These are phyloP conservation scores for Helotiales sp. DNA, from an alignment of 2,329 filamentous ascomycete genomes.

Conservation along the genomic window DNA sequence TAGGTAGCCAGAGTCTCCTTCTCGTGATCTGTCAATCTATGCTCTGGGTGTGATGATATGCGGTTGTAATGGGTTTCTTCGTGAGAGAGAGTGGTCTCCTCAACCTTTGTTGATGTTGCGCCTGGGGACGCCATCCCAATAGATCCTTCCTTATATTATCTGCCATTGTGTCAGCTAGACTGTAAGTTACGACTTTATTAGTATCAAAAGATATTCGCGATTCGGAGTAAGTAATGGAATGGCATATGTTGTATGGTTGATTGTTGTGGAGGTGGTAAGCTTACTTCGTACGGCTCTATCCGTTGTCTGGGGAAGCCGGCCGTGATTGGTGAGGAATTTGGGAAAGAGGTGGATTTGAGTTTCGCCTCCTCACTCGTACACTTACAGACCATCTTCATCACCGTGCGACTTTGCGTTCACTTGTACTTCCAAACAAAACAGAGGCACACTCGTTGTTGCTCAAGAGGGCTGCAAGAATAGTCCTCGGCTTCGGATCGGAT, in stretches of 20 bases:
- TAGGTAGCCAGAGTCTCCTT: conserved; percentile 24
- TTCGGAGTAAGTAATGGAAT: neutral
- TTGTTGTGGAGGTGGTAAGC: neutral
- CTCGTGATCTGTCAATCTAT: conserved; percentile 12
- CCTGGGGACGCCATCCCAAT: neutral
- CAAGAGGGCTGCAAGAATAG: neutral
- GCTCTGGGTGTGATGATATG: conserved; percentile 8
- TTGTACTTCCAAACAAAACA: neutral
- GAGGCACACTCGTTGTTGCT: neutral
- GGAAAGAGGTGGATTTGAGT: neutral
- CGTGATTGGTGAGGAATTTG: neutral
- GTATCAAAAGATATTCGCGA: neutral
- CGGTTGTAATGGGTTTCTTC: neutral
- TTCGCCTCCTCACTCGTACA: neutral
- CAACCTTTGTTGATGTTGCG: neutral
- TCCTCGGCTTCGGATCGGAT: neutral
- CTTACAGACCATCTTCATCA: neutral
- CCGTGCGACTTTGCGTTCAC: neutral
- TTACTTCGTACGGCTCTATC: neutral
- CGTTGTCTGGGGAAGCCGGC: neutral
- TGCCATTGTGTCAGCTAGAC: neutral
- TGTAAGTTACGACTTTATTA: neutral
- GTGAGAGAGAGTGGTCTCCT: neutral
- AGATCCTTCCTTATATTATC: neutral
- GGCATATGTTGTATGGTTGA: neutral